Evolutionary conservation across 2,329 filamentous ascomycete species (phyloP), one percentile per base, ranked within the genome.

Genomic region (Emydomyces testavorans): DNA sequence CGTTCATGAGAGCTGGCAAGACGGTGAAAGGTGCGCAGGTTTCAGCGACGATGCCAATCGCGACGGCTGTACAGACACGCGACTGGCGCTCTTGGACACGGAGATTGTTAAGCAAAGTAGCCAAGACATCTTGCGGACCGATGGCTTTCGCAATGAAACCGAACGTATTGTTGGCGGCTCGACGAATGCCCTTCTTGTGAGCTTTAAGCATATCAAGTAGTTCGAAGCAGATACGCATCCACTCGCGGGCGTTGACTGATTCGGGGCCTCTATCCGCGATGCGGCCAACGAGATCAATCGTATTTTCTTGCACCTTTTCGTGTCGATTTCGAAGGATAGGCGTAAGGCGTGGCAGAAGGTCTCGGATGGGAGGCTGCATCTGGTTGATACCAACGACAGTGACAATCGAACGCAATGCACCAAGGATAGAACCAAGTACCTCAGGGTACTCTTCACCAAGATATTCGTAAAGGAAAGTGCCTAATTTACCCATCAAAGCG

Each of bases 211-310:
- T 98, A 69, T 98, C 92, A 24, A 98, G 79, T 46, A 98, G 74
- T 71, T 98, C 92, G 67, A 98, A 98, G 71, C 92, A 98, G 65
- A 98, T 98, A 64, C 92, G 82, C 93, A 98, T 98, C 92, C 92
- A 98, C 68, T 98, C 92, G 60, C 92, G 80, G 11, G 92, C 89
- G 62, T 94, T 94, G 63, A 98, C 92, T 54, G 85, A 90, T 67
- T 98, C 92, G 1, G 92, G 89, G 1, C 92, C 93, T 56, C 92
- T 85, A 67, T 98, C 92, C 13, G 93, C 92, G 58, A 98, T 96
- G 74, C 92, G 90, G 48, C 92, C 92, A 16, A 98, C 92, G 1
- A 98, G 76, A 64, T 98, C 92, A 58, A 98, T 96, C 0, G 92
- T 96, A 67, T 98, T 98, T 62, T 98, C 92, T 65, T 98, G 92